Percentiles rank a stretch among this genome's conserved stretches.
Evolutionary conservation across 2,329 filamentous ascomycete genomes (phyloP).

Genomic region (Ophiocordyceps camponoti-floridani): DNA sequence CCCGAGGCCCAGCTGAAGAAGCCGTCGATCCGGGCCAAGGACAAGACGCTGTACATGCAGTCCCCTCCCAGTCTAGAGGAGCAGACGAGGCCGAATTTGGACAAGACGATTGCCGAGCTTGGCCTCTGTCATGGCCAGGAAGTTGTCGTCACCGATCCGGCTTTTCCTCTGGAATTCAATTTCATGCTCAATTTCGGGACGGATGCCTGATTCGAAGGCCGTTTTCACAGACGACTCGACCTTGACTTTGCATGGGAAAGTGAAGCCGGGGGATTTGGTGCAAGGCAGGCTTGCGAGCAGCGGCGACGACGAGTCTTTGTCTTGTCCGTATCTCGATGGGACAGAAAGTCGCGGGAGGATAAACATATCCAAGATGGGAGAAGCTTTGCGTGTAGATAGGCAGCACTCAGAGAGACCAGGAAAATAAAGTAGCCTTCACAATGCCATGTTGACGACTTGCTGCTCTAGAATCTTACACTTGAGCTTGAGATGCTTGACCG

Average conservation of each 20-base stretch:
- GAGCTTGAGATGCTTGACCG: slow-evolving; percentile 65
- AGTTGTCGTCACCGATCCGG: slow-evolving; percentile 83
- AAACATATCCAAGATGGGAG: neutral
- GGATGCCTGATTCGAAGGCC: neutral
- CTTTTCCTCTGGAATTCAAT: slow-evolving; percentile 55
- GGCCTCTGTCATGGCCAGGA: slow-evolving; percentile 63
- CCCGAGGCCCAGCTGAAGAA: slow-evolving; percentile 90
- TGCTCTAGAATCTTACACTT: slow-evolving; percentile 64
- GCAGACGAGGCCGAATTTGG: slow-evolving; percentile 67
- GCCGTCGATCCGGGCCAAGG: slow-evolving; percentile 63
- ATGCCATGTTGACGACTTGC: slow-evolving; percentile 48
- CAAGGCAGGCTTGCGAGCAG: no score
- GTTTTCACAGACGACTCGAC: neutral
- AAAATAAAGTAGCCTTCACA: slow-evolving; percentile 12
- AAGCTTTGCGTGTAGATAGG: no score
- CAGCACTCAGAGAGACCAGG: neutral
- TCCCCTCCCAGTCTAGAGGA: slow-evolving; percentile 65
- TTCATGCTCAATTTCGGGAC: slow-evolving; percentile 32
- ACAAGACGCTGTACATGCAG: slow-evolving; percentile 82
- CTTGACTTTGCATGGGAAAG: neutral
- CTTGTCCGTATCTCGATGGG: neutral
- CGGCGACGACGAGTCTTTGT: no score
- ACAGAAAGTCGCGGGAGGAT: neutral
- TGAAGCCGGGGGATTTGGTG: no score
- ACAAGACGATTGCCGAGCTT: slow-evolving; percentile 59